Conservation (phyloP, 371 early-diverging fungal genomes). For the Mucor lusitanicus region DNA sequence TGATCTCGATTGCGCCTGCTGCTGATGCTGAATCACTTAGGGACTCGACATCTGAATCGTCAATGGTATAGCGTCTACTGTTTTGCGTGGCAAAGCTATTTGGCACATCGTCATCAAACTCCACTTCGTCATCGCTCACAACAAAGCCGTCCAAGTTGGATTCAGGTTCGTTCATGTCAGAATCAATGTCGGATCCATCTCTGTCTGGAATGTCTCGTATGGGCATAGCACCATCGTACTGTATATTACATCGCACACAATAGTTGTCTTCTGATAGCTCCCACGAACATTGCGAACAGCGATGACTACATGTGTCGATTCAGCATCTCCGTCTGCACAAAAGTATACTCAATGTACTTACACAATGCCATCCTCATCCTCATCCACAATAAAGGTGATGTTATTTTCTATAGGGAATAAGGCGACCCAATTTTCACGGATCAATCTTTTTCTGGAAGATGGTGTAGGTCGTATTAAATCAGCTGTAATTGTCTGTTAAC, state of each 20-base stretch:
- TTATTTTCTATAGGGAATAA: constrained; percentile 14
- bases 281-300: constrained; percentile 20
- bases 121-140: neutral
- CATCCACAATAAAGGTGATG: neutral
- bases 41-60: neutral
- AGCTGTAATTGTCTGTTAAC: neutral
- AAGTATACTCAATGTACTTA: neutral
- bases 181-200: neutral
- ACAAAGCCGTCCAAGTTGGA: neutral
- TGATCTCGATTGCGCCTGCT: neutral
- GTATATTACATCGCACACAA: constrained; percentile 7
- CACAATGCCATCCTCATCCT: constrained; percentile 17
- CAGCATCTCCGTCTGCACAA: neutral
- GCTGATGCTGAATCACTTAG: neutral
- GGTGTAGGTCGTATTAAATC: constrained; percentile 1
- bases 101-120: neutral
- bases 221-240: neutral
- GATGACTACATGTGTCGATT: constrained; percentile 4
- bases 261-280: constrained; percentile 11
- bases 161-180: neutral
- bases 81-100: neutral
- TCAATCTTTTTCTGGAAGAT: neutral
- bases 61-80: neutral
- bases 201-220: neutral
- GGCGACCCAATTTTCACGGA: neutral